Percentiles rank a stretch among this genome's conserved stretches.
phyloP scores from a whole-genome alignment of 352 stramenopile species.

The Phytophthora podocarpi region DNA sequence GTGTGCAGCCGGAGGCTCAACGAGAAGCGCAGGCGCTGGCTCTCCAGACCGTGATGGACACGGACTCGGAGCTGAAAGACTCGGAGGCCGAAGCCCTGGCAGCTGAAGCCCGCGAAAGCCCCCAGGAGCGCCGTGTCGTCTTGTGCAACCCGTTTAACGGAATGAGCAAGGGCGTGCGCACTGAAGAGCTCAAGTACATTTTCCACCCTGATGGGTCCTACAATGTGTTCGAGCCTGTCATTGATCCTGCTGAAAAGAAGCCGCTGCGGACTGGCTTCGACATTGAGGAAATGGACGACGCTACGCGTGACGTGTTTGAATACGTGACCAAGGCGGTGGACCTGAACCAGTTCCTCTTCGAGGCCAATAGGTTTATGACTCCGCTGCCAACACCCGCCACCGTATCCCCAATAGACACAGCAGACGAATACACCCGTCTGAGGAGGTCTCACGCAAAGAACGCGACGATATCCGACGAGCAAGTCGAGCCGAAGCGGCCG shows the following conservation, averaged over 20 bases:
- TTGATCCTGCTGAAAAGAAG: conserved; percentile 57
- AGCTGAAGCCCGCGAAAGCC: conserved; percentile 23
- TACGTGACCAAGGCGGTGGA: conserved; percentile 63
- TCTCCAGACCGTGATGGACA: conserved; percentile 8
- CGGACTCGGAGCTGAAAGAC: conserved; percentile 19
- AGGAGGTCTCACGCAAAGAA: conserved; percentile 21
- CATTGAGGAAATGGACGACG: conserved; percentile 59
- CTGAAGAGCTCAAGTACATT: conserved; percentile 75
- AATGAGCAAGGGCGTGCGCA: conserved; percentile 67
- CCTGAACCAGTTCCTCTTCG: conserved; percentile 75
- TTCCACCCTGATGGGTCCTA: conserved; percentile 68
- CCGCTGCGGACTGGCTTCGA: conserved; percentile 66
- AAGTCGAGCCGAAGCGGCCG: conserved; percentile 22
- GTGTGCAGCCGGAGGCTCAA: conserved; percentile 21
- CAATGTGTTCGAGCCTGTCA: conserved; percentile 63
- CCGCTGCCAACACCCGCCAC: conserved; percentile 11
- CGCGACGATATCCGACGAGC: conserved; percentile 19
- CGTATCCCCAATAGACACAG: background rate
- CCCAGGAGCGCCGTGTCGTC: conserved; percentile 51
- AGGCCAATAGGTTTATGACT: conserved; percentile 68
- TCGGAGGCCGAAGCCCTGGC: conserved; percentile 16
- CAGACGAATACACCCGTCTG: conserved; percentile 8
- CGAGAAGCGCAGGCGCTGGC: conserved; percentile 22
- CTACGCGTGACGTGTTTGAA: conserved; percentile 50
- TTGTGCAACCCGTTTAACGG: conserved; percentile 79